Percentiles rank a stretch among this genome's conserved stretches.
Conservation (phyloP, 164 flowering plant genomes). For the Piper longum region DNA sequence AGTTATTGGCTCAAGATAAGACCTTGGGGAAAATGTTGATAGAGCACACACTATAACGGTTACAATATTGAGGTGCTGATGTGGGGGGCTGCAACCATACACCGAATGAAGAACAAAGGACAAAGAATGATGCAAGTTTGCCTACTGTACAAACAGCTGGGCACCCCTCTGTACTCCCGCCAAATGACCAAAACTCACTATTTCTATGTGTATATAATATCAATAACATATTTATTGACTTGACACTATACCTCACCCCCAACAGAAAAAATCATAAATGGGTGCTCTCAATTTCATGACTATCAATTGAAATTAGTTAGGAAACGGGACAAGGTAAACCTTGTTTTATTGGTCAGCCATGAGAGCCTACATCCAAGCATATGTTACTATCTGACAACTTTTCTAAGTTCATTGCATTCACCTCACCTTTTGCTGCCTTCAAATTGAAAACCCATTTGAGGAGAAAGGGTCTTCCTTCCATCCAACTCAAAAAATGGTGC, state of each 20-base stretch:
- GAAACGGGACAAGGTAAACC: background rate
- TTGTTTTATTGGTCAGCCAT: background rate
- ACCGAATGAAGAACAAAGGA: slow-evolving; percentile 1
- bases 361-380: background rate
- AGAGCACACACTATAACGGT: background rate
- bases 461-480: background rate
- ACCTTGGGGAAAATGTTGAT: background rate
- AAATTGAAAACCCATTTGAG: background rate
- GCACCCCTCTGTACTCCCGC: background rate
- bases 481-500: background rate
- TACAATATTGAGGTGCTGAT: slow-evolving; percentile 4
- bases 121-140: background rate
- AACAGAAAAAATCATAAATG: background rate
- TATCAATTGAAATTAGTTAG: slow-evolving; percentile 5
- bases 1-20: background rate
- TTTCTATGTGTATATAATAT: background rate
- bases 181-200: background rate
- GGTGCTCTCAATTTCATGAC: background rate
- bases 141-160: background rate
- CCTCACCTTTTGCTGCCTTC: background rate
- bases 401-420: slow-evolving; percentile 1
- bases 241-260: background rate
- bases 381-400: background rate
- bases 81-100: background rate
- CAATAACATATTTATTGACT: background rate